Conservation (phyloP, 805 yeast genomes). For the Kodamaea kakaduensis region DNA sequence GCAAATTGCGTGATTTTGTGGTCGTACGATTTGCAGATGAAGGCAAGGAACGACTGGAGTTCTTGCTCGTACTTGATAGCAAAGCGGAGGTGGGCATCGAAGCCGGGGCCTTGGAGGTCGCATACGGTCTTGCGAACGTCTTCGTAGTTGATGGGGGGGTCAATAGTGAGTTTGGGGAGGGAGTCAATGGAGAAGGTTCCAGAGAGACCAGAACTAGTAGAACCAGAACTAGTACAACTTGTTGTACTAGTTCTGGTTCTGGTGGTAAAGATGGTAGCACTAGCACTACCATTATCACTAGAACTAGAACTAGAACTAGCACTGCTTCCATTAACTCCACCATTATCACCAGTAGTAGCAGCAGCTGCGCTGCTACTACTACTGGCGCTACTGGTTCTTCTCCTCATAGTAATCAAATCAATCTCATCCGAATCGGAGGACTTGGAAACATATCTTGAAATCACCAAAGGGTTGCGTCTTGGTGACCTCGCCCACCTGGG, state of each 20-base stretch:
- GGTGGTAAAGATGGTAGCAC: too few relatives aligned
- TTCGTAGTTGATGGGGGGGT: constrained; percentile 1
- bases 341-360: too few relatives aligned
- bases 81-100: constrained; percentile 14
- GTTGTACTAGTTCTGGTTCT: too few relatives aligned
- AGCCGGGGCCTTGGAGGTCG: constrained; percentile 1
- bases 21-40: constrained; percentile 19
- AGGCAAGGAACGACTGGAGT: constrained; percentile 18
- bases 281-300: too few relatives aligned
- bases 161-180: constrained; percentile 2
- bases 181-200: constrained; percentile 3
- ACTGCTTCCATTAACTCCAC: too few relatives aligned
- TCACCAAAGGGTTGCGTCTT: background rate
- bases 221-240: constrained; percentile 4
- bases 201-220: too few relatives aligned
- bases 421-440: constrained; percentile 8
- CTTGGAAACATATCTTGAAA: constrained; percentile 5
- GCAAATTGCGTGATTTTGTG: constrained; percentile 18
- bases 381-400: constrained; percentile 5
- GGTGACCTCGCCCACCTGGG: too few relatives aligned
- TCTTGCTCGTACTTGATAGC: constrained; percentile 18
- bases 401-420: constrained; percentile 12
- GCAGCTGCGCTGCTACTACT: too few relatives aligned
- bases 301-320: too few relatives aligned
- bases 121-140: constrained; percentile 1